These are phyloP conservation scores for Vararia minispora DNA, from an alignment of 768 basidiomycete genomes.

Conservation along the genomic window DNA sequence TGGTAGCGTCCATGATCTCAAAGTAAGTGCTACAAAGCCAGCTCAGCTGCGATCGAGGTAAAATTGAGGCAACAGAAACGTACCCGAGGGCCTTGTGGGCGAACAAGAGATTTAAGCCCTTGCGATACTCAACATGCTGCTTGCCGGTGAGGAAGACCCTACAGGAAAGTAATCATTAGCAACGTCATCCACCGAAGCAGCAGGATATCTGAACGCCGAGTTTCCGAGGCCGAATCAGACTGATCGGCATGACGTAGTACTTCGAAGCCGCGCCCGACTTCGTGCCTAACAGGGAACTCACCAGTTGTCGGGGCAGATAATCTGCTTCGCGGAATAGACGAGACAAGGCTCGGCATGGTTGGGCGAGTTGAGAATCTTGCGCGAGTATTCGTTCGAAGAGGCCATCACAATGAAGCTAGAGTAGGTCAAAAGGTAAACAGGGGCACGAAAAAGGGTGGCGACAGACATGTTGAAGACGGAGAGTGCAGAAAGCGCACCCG, in stretches of 20 bases:
- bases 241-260: too few species aligned
- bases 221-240: too few species aligned
- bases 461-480: slow-evolving; percentile 95
- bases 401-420: slow-evolving; percentile 98
- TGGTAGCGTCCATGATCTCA: slow-evolving; percentile 69
- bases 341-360: slow-evolving; percentile 88
- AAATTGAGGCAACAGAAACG: slow-evolving; percentile 14
- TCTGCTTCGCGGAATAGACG: slow-evolving; percentile 80
- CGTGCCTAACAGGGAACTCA: slow-evolving; percentile 26
- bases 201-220: too few species aligned
- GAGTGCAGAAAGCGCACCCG: slow-evolving; percentile 76
- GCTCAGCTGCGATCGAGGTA: neutral
- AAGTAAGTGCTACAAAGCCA: slow-evolving; percentile 57
- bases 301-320: slow-evolving; percentile 86
- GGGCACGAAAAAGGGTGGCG: neutral
- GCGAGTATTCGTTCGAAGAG: slow-evolving; percentile 82
- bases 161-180: slow-evolving; percentile 1
- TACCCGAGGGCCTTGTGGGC: slow-evolving; percentile 90
- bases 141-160: slow-evolving; percentile 99
- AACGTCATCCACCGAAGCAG: neutral
- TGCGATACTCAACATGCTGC: slow-evolving; percentile 87
- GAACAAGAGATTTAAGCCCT: slow-evolving; percentile 82
- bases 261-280: too few species aligned
- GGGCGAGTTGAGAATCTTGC: slow-evolving; percentile 95
- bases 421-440: slow-evolving; percentile 6